Evolutionary conservation across 176 grass and related monocot species (phyloP).

Genomic region (Triticum aestivum): DNA sequence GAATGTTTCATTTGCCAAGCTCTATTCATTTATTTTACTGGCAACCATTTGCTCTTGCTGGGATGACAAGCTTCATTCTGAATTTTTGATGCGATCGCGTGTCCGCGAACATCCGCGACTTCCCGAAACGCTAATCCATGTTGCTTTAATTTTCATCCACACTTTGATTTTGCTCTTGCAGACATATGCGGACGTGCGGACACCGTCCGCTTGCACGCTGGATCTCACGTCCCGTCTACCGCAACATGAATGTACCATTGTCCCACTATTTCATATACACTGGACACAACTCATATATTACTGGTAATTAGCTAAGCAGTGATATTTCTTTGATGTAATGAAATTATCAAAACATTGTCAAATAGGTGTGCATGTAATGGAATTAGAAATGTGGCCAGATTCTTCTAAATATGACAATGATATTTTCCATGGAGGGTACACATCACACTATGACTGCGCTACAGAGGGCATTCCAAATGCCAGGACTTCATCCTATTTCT

Average conservation of each 20-base stretch:
- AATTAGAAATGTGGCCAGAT: conserved; percentile 97
- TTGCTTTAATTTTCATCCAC: too few species aligned
- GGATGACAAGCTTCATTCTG: not conserved
- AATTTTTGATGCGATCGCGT: not conserved
- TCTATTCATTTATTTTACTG: not conserved
- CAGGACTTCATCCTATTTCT: conserved; percentile 20
- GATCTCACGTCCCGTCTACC: conserved; percentile 52
- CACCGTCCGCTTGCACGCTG: too few species aligned
- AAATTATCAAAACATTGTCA: conserved; percentile 78
- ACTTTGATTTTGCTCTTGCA: too few species aligned
- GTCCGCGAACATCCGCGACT: not conserved
- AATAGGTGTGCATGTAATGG: conserved; percentile 87
- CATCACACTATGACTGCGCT: not conserved
- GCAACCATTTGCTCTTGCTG: not conserved
- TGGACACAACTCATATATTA: conserved; percentile 90
- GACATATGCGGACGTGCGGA: too few species aligned
- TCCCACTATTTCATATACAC: conserved; percentile 97
- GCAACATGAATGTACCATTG: conserved; percentile 83
- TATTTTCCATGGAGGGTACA: conserved; percentile 89
- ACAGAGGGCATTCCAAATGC: not conserved
- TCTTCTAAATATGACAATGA: conserved; percentile 79
- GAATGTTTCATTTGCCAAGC: not conserved
- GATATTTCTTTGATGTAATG: conserved; percentile 57
- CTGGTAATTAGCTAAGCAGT: conserved; percentile 92
- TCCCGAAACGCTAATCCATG: too few species aligned